These are phyloP conservation scores for Baorangia bicolor DNA, from an alignment of 768 basidiomycete species.

Conservation along the genomic window DNA sequence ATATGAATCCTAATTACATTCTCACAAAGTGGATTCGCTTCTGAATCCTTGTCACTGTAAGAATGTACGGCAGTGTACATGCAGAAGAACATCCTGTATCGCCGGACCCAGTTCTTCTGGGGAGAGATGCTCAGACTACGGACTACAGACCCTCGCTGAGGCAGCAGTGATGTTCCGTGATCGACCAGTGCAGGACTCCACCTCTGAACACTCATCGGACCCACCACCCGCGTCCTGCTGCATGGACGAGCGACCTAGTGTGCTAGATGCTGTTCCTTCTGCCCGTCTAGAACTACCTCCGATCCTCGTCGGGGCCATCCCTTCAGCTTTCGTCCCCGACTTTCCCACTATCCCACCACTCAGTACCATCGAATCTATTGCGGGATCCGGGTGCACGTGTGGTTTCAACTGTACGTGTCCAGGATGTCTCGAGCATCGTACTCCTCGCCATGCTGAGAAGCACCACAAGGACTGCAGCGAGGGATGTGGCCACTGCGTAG, in stretches of 20 bases:
- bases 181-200: conserved; percentile 3
- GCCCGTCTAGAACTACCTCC: conserved; percentile 49
- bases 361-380: conserved; percentile 54
- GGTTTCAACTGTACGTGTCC: conserved; percentile 69
- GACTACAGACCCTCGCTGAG: conserved; percentile 38
- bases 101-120: conserved; percentile 1
- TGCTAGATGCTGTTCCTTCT: conserved; percentile 4
- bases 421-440: conserved; percentile 72
- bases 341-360: conserved; percentile 63
- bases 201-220: conserved; percentile 3
- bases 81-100: conserved; percentile 26
- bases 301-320: conserved; percentile 33
- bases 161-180: conserved; percentile 31
- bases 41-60: conserved; percentile 66
- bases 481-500: conserved; percentile 64
- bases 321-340: conserved; percentile 33
- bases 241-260: background rate
- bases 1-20: background rate
- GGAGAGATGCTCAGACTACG: conserved; percentile 8
- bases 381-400: conserved; percentile 72
- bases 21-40: conserved; percentile 51
- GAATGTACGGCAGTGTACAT: conserved; percentile 54
- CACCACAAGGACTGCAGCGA: conserved; percentile 41
- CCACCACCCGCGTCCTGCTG: conserved; percentile 25
- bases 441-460: conserved; percentile 41